These are phyloP conservation scores for Pichia exigua DNA, from an alignment of 805 yeast species.

Conservation along the genomic window DNA sequence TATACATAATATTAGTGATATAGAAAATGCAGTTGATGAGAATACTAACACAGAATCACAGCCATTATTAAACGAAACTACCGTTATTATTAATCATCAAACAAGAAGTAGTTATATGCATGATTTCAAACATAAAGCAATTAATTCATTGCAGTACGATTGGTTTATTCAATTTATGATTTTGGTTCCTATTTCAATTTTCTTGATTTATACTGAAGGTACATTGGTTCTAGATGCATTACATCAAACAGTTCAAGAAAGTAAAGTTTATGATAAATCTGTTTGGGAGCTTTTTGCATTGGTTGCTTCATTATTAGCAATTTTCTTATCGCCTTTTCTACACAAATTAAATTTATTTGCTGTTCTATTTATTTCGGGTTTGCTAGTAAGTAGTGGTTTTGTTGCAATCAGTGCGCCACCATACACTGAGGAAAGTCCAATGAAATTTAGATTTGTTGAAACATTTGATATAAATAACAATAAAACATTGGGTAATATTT, in stretches of 20 bases:
- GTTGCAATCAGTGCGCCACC: constrained; percentile 40
- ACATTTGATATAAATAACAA: constrained; percentile 37
- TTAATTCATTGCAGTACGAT: constrained; percentile 54
- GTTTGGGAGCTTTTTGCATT: constrained; percentile 31
- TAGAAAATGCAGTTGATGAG: constrained; percentile 1
- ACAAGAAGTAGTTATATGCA: constrained; percentile 20
- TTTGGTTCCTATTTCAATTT: constrained; percentile 57
- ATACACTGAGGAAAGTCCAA: constrained; percentile 54
- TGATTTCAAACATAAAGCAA: constrained; percentile 24
- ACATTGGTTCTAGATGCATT: constrained; percentile 54
- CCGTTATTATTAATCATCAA: constrained; percentile 22
- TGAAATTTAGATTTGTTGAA: constrained; percentile 68
- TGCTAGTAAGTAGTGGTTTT: constrained; percentile 33
- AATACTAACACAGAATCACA: background rate
- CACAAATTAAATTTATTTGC: constrained; percentile 56
- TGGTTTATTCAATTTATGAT: constrained; percentile 73
- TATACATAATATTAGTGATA: constrained; percentile 6
- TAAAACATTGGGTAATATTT: constrained; percentile 9
- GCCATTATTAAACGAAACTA: constrained; percentile 11
- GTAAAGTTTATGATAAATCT: constrained; percentile 33
- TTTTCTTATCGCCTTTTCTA: constrained; percentile 59
- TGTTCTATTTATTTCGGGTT: constrained; percentile 34
- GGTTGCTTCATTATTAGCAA: constrained; percentile 31
- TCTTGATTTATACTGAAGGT: constrained; percentile 47
- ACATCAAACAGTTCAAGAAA: constrained; percentile 67